Evolutionary conservation across 129 eudicot species (phyloP).

Genomic region (Dittrichia graveolens): DNA sequence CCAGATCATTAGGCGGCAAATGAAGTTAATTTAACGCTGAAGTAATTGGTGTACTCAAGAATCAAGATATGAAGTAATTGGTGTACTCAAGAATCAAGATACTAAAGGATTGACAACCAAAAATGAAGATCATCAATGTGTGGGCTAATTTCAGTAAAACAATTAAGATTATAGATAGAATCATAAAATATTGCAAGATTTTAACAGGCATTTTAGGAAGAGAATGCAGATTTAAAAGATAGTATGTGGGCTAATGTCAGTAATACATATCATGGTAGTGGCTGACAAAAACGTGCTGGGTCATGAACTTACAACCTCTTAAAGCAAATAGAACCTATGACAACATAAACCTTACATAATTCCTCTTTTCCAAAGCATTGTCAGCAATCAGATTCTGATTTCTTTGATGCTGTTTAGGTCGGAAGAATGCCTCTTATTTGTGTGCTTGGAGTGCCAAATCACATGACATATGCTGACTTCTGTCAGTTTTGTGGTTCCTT

Average conservation of each 20-base stretch:
- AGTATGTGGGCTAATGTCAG: no score
- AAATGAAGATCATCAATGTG: background rate
- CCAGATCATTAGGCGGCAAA: background rate
- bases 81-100: no score
- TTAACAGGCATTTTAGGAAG: conserved; percentile 5
- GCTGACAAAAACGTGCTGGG: background rate
- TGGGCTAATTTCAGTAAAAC: background rate
- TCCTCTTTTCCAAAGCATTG: background rate
- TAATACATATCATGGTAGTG: no score
- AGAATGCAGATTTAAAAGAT: background rate
- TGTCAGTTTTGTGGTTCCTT: no score
- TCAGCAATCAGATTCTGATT: background rate
- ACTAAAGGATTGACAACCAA: background rate
- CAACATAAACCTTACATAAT: background rate
- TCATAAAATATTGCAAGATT: background rate
- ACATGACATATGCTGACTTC: conserved; percentile 98
- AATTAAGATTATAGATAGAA: background rate
- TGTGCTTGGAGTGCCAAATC: conserved; percentile 95
- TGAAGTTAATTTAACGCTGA: background rate
- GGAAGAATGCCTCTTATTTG: conserved; percentile 83
- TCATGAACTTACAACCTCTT: no score
- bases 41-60: background rate
- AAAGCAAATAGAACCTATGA: background rate
- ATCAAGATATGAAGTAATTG: no score
- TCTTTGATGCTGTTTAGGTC: conserved; percentile 47